A percentile compares a stretch with the other conserved stretches of the same genome.
Evolutionary conservation across 306 rosid species (phyloP).

Genomic region (Senna siamea): DNA sequence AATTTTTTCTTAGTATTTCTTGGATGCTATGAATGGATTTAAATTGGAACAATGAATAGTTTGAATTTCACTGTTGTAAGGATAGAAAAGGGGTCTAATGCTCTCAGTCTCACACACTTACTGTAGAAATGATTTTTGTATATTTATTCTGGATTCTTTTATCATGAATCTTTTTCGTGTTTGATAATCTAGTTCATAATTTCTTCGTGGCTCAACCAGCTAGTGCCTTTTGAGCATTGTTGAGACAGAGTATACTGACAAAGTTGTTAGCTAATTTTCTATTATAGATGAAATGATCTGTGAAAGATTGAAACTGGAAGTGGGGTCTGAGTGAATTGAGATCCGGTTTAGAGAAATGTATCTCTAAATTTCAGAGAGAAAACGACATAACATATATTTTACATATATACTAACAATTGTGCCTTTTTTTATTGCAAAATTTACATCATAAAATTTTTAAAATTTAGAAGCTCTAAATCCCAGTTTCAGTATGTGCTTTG

Average conservation of each 20-base stretch:
- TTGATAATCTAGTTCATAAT: background rate
- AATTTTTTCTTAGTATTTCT: background rate
- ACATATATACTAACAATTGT: no score
- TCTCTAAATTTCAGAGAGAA: background rate
- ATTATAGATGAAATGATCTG: background rate
- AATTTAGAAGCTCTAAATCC: background rate
- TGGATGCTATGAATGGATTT: background rate
- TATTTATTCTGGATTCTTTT: background rate
- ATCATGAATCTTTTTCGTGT: background rate
- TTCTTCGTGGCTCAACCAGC: background rate
- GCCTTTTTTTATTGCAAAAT: background rate
- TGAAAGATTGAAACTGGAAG: slow-evolving; percentile 10
- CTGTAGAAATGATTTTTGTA: background rate
- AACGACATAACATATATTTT: background rate
- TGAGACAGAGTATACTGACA: background rate
- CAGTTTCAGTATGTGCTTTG: background rate
- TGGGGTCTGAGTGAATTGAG: background rate
- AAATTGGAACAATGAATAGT: background rate
- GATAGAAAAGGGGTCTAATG: slow-evolving; percentile 9
- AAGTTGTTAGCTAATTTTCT: background rate
- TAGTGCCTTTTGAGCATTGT: slow-evolving; percentile 23
- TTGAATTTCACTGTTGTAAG: background rate
- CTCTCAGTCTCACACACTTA: background rate
- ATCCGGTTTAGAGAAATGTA: background rate
- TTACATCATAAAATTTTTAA: background rate